phyloP scores from a whole-genome alignment of 768 basidiomycete genomes.

The Mycena sanguinolenta region DNA sequence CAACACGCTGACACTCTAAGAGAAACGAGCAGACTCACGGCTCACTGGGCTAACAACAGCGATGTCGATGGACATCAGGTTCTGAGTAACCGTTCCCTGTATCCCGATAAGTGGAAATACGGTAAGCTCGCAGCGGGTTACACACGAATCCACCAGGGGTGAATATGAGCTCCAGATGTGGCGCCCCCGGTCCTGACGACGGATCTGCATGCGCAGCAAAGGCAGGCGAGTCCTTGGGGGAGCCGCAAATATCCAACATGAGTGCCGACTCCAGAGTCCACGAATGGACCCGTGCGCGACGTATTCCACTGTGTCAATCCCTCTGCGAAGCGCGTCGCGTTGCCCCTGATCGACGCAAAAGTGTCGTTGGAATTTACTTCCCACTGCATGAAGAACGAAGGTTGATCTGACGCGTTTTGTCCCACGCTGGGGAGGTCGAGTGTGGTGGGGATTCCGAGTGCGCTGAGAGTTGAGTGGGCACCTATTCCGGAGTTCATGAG shows the following conservation, averaged over 20 bases:
- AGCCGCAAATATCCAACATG: background rate
- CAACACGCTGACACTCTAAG: background rate
- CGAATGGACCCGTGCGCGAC: background rate
- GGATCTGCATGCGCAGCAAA: background rate
- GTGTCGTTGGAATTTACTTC: background rate
- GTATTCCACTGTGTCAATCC: background rate
- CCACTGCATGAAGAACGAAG: background rate
- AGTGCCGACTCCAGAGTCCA: background rate
- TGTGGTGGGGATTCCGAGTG: background rate
- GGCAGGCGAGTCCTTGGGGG: background rate
- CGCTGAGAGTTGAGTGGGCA: background rate
- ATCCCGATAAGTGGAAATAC: background rate
- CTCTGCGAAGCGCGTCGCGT: background rate
- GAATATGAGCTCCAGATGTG: background rate
- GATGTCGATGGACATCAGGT: background rate
- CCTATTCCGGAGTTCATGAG: slow-evolving; percentile 1
- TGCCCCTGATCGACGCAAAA: background rate
- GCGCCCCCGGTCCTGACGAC: background rate
- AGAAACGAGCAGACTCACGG: background rate
- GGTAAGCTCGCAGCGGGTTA: background rate
- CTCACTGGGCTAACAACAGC: background rate
- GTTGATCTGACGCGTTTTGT: background rate
- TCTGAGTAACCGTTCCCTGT: background rate
- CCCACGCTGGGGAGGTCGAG: background rate
- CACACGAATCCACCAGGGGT: background rate